Evolutionary conservation across 768 basidiomycete species (phyloP).

Genomic region (Boletus edulis): DNA sequence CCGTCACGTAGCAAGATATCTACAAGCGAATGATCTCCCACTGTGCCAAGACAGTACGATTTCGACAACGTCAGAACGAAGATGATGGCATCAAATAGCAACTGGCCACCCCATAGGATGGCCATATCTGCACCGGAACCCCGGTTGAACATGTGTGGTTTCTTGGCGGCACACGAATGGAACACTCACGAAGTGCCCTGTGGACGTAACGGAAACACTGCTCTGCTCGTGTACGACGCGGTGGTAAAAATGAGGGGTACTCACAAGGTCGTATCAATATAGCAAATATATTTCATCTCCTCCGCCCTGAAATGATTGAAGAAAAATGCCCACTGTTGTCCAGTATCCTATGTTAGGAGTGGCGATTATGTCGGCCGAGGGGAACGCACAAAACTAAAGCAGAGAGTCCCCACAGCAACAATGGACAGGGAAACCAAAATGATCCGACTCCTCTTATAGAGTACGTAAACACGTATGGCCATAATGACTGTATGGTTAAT

Average conservation of each 20-base stretch:
- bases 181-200: conserved; percentile 14
- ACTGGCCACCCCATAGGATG: conserved; percentile 6
- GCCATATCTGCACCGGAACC: neutral
- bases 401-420: neutral
- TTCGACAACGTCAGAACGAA: conserved; percentile 22
- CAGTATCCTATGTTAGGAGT: neutral
- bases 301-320: neutral
- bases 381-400: conserved; percentile 7
- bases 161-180: neutral
- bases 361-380: too few relatives aligned
- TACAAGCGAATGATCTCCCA: conserved; percentile 6
- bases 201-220: neutral
- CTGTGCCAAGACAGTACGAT: conserved; percentile 1
- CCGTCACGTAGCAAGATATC: conserved; percentile 18
- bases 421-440: conserved; percentile 3
- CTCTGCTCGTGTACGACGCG: neutral
- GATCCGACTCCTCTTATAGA: conserved; percentile 8
- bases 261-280: neutral
- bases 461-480: conserved; percentile 21
- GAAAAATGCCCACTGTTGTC: conserved; percentile 12
- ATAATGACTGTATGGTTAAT: conserved; percentile 8
- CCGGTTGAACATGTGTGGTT: neutral
- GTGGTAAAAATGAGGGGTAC: neutral
- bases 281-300: too few relatives aligned
- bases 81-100: conserved; percentile 20